These are phyloP conservation scores for Fraxinus floribunda DNA, from an alignment of 305 asterid species.

Conservation along the genomic window DNA sequence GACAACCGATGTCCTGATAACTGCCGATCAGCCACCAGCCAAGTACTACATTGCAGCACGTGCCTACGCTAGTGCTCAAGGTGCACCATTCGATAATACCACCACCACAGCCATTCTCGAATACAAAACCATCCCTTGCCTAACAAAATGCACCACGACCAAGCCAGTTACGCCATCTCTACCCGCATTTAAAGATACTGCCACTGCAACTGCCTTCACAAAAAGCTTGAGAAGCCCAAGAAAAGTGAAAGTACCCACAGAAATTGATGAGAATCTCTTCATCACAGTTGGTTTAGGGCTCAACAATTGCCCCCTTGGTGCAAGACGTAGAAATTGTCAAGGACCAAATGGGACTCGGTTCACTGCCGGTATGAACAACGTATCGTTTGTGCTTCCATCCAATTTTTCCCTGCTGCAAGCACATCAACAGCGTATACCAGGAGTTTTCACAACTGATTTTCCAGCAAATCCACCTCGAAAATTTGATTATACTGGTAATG, in stretches of 20 bases:
- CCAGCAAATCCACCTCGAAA: constrained; percentile 53
- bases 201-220: constrained; percentile 55
- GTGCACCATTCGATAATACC: background rate
- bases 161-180: constrained; percentile 1
- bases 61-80: constrained; percentile 65
- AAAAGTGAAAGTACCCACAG: constrained; percentile 45
- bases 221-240: constrained; percentile 55
- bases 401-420: too few relatives aligned
- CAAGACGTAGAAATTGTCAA: too few relatives aligned
- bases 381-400: too few relatives aligned
- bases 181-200: constrained; percentile 65
- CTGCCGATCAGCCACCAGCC: constrained; percentile 57
- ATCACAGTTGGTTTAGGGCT: too few relatives aligned
- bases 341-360: too few relatives aligned
- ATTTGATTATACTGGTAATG: constrained; percentile 65
- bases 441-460: constrained; percentile 64
- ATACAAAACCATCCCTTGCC: too few relatives aligned
- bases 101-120: too few relatives aligned
- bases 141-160: too few relatives aligned
- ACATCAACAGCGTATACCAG: constrained; percentile 45
- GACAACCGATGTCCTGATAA: constrained; percentile 67
- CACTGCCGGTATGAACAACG: too few relatives aligned
- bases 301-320: too few relatives aligned
- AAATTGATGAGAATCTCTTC: constrained; percentile 19
- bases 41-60: constrained; percentile 62